Conservation (phyloP, 371 early-diverging fungal genomes). For the Syncephalastrum contaminatum region DNA sequence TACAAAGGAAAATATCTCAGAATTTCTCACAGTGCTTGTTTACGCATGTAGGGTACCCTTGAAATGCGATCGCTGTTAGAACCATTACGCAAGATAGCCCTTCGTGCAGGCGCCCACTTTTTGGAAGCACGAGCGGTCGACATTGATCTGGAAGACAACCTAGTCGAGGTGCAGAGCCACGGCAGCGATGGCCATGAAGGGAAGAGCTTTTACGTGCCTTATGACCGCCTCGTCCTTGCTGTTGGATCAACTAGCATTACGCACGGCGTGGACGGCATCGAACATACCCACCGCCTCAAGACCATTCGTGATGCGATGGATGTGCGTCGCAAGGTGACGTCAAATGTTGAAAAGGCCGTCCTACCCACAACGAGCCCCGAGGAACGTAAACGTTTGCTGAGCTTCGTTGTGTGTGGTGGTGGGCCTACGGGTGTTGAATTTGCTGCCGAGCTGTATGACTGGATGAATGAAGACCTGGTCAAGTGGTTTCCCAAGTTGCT, state of each 20-base stretch:
- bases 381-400: slow-evolving; percentile 79
- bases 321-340: slow-evolving; percentile 66
- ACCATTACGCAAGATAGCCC: slow-evolving; percentile 67
- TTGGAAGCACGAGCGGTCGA: slow-evolving; percentile 65
- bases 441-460: slow-evolving; percentile 77
- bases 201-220: slow-evolving; percentile 59
- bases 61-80: slow-evolving; percentile 62
- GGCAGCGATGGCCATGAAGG: slow-evolving; percentile 31
- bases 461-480: slow-evolving; percentile 78
- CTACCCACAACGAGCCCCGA: slow-evolving; percentile 71
- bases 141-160: slow-evolving; percentile 66
- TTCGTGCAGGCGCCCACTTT: slow-evolving; percentile 47
- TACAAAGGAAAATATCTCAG: no score
- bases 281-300: slow-evolving; percentile 69
- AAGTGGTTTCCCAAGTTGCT: slow-evolving; percentile 64
- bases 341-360: slow-evolving; percentile 83
- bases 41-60: no score
- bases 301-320: slow-evolving; percentile 71
- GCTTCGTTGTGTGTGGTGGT: slow-evolving; percentile 19
- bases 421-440: slow-evolving; percentile 19
- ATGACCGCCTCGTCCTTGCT: slow-evolving; percentile 81
- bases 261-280: slow-evolving; percentile 78
- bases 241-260: slow-evolving; percentile 82
- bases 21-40: no score
- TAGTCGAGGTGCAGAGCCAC: slow-evolving; percentile 33